Percentiles rank a stretch among this genome's conserved stretches.
These are phyloP conservation scores for Dipteronia sinensis DNA, from an alignment of 345 rosid species.

Conservation along the genomic window DNA sequence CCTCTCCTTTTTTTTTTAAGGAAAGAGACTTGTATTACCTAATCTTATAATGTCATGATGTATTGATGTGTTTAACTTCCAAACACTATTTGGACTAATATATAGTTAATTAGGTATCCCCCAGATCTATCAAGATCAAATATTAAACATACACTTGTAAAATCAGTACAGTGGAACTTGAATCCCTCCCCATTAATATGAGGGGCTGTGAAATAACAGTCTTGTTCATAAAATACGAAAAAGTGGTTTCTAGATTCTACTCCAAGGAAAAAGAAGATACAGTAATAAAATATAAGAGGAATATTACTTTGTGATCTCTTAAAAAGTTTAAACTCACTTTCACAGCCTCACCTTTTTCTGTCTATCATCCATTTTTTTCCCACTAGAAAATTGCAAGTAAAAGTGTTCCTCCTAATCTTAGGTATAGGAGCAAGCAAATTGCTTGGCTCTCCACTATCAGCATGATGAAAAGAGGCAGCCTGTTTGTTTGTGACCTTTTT, in stretches of 20 bases:
- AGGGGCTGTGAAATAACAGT: no score
- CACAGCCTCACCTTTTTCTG: not conserved
- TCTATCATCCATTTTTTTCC: not conserved
- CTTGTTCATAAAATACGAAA: no score
- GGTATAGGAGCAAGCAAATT: not conserved
- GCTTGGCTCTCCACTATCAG: not conserved
- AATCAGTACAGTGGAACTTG: no score
- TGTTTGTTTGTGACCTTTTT: constrained; percentile 17
- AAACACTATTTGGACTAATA: no score
- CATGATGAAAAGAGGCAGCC: constrained; percentile 23
- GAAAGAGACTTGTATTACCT: no score
- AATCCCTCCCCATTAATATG: no score
- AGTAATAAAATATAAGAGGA: not conserved
- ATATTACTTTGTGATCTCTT: constrained; percentile 8
- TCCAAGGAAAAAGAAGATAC: not conserved
- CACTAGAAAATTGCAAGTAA: not conserved
- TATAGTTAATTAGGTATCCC: no score
- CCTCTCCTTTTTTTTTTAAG: no score
- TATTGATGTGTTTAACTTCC: no score
- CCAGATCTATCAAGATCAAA: no score
- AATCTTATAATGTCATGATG: no score
- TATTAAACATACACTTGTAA: no score
- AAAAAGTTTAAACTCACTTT: not conserved
- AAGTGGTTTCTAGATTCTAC: not conserved
- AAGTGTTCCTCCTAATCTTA: not conserved